These are phyloP conservation scores for Globisporangium camurandrum DNA, from an alignment of 352 stramenopile species.

Conservation along the genomic window DNA sequence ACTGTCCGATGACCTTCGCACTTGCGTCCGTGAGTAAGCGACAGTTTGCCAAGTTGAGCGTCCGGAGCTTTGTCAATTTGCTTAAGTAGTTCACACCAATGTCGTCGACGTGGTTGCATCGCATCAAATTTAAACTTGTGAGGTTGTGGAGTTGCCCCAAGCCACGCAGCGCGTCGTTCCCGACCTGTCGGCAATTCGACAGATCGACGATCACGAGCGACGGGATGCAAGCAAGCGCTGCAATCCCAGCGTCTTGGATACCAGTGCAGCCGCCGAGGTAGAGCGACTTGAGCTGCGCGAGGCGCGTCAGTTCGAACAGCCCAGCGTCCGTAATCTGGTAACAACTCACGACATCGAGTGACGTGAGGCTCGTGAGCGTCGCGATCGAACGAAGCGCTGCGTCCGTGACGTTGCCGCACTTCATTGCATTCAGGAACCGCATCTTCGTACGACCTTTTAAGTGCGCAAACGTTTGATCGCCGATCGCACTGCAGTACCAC, in stretches of 20 bases:
- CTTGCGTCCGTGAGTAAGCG: constrained; percentile 61
- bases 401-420: constrained; percentile 69
- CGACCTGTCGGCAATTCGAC: constrained; percentile 66
- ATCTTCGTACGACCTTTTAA: constrained; percentile 44
- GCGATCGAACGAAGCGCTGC: constrained; percentile 34
- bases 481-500: constrained; percentile 82
- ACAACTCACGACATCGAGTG: constrained; percentile 73
- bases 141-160: constrained; percentile 48
- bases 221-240: constrained; percentile 25
- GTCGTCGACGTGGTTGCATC: constrained; percentile 68
- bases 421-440: constrained; percentile 78
- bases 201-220: constrained; percentile 60
- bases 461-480: constrained; percentile 47
- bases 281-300: constrained; percentile 49
- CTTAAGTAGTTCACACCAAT: constrained; percentile 34
- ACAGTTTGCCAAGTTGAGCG: constrained; percentile 77
- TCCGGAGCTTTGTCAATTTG: constrained; percentile 39
- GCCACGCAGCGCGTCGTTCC: constrained; percentile 47
- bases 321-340: constrained; percentile 58
- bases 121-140: constrained; percentile 75
- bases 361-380: constrained; percentile 44
- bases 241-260: constrained; percentile 53
- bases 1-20: constrained; percentile 28
- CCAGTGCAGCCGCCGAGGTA: constrained; percentile 56
- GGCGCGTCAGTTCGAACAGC: constrained; percentile 24